Percentiles rank a stretch among this genome's conserved stretches.
phyloP scores from a whole-genome alignment of 352 stramenopile species.

The Pythium utonaiense region DNA sequence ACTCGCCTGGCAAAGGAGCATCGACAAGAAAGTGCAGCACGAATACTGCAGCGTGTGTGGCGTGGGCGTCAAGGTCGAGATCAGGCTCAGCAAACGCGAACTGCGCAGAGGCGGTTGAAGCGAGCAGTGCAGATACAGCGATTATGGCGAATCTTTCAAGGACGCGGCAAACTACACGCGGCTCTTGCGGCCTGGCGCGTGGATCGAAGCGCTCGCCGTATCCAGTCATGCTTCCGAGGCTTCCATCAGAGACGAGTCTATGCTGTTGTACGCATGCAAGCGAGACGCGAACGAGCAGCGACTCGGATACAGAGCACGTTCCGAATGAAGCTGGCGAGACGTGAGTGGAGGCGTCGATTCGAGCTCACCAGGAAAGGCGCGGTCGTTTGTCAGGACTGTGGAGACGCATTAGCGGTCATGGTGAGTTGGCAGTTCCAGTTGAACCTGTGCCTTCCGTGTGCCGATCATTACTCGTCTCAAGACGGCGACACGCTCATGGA shows the following conservation, averaged over 20 bases:
- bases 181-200: conserved; percentile 8
- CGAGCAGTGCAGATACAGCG: conserved; percentile 31
- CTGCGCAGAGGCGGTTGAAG: neutral
- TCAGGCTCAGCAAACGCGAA: neutral
- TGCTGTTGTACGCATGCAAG: conserved; percentile 22
- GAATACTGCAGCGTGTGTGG: conserved; percentile 27
- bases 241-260: conserved; percentile 24
- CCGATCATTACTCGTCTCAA: conserved; percentile 5
- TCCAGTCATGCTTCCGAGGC: conserved; percentile 27
- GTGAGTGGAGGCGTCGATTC: conserved; percentile 32
- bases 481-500: conserved; percentile 18
- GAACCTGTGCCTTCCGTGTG: conserved; percentile 36
- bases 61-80: conserved; percentile 18
- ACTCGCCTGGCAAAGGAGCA: conserved; percentile 8
- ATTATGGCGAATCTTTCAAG: conserved; percentile 29
- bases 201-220: conserved; percentile 20
- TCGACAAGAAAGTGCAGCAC: conserved; percentile 23
- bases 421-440: conserved; percentile 30
- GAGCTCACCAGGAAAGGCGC: conserved; percentile 28
- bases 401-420: conserved; percentile 29
- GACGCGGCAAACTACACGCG: conserved; percentile 14
- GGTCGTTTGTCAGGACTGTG: conserved; percentile 39
- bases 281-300: conserved; percentile 32
- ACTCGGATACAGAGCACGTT: conserved; percentile 47
- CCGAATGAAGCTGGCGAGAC: conserved; percentile 23